Evolutionary conservation across 768 basidiomycete species (phyloP).

Genomic region (Amanita rimosa): DNA sequence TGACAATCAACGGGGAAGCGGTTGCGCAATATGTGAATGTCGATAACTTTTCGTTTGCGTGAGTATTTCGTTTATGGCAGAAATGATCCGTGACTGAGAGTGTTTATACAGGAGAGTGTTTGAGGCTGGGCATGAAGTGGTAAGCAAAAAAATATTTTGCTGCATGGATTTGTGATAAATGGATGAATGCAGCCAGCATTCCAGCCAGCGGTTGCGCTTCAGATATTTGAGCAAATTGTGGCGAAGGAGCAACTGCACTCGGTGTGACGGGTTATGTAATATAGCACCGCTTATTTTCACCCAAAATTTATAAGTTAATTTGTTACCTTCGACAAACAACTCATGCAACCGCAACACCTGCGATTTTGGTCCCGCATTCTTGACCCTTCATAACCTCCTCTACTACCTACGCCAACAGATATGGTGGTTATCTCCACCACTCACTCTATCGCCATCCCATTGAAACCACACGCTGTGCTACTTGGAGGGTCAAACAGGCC

Average conservation of each 20-base stretch:
- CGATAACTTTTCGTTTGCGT: constrained; percentile 60
- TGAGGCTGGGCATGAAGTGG: constrained; percentile 52
- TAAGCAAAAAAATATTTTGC: constrained; percentile 18
- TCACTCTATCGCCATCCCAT: too few relatives aligned
- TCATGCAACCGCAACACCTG: too few relatives aligned
- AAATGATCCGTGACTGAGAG: background rate
- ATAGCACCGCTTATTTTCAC: background rate
- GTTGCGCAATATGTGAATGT: constrained; percentile 58
- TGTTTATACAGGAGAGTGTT: constrained; percentile 34
- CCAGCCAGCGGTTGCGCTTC: constrained; percentile 44
- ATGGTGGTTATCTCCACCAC: too few relatives aligned
- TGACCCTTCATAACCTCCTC: too few relatives aligned
- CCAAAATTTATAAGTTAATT: too few relatives aligned
- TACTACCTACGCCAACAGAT: too few relatives aligned
- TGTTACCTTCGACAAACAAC: too few relatives aligned
- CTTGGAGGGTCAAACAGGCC: too few relatives aligned
- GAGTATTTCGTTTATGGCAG: constrained; percentile 14
- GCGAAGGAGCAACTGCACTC: constrained; percentile 42
- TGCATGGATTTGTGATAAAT: background rate
- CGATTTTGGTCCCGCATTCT: too few relatives aligned
- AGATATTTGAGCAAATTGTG: constrained; percentile 49
- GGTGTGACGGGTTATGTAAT: constrained; percentile 12
- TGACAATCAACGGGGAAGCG: constrained; percentile 39
- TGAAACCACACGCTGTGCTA: too few relatives aligned
- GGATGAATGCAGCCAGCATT: constrained; percentile 37